These are phyloP conservation scores for Bacidia rubella DNA, from an alignment of 495 filamentous ascomycete genomes.

Conservation along the genomic window DNA sequence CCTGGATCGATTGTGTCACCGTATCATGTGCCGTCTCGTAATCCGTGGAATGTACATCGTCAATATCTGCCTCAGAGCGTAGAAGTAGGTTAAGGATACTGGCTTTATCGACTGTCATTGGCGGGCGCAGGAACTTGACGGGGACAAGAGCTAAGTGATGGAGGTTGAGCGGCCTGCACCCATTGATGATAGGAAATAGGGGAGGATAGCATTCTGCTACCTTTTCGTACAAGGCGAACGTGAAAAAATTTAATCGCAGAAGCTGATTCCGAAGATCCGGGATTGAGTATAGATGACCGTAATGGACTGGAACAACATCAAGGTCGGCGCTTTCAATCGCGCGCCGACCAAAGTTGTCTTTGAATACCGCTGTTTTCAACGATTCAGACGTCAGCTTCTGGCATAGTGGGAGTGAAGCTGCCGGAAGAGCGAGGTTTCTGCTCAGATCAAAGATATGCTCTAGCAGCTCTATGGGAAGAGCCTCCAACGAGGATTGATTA, in stretches of 20 bases:
- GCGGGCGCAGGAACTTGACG: background rate
- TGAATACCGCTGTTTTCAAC: constrained; percentile 10
- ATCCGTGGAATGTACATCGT: background rate
- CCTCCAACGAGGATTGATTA: constrained; percentile 29
- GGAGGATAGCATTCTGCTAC: too few species aligned
- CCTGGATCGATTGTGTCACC: background rate
- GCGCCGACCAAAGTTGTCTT: background rate
- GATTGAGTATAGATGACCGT: too few species aligned
- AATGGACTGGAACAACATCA: too few species aligned
- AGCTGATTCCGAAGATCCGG: too few species aligned
- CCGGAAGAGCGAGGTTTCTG: constrained; percentile 32
- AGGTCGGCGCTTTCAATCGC: too few species aligned
- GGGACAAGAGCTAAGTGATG: background rate
- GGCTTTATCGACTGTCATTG: constrained; percentile 10
- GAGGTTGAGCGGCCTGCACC: too few species aligned
- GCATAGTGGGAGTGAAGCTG: constrained; percentile 27
- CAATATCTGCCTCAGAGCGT: background rate
- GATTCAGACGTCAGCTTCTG: constrained; percentile 23
- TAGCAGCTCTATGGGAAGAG: constrained; percentile 39
- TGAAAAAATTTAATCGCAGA: too few species aligned
- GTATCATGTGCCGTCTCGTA: too few species aligned
- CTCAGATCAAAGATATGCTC: constrained; percentile 39
- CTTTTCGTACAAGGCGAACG: too few species aligned
- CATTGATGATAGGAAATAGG: too few species aligned
- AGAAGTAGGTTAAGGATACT: constrained; percentile 9